Evolutionary conservation across 257 asterid species (phyloP).

Genomic region (Vinca minor): DNA sequence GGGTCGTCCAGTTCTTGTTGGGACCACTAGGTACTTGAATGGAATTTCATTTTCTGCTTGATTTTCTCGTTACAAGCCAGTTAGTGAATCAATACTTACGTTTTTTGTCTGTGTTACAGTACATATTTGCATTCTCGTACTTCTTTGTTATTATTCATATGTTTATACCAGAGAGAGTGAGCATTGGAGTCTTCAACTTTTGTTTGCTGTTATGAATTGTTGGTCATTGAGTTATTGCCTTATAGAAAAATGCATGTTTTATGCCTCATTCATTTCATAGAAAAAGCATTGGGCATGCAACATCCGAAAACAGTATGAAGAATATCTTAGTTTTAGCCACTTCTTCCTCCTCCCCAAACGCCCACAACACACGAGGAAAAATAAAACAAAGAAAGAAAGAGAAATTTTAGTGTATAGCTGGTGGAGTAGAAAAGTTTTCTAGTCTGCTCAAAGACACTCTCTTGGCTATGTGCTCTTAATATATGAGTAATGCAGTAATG

Average conservation of each 20-base stretch:
- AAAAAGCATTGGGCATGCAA: too few species aligned
- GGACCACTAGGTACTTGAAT: slow-evolving; percentile 75
- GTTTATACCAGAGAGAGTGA: background rate
- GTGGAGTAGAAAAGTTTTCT: too few species aligned
- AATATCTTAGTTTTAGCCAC: background rate
- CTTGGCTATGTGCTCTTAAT: background rate
- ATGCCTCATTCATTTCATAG: too few species aligned
- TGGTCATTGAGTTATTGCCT: background rate
- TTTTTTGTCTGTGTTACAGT: background rate
- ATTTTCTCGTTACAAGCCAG: background rate
- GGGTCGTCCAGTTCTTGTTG: slow-evolving; percentile 94
- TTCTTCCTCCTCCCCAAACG: background rate
- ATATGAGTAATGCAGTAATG: background rate
- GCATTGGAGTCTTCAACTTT: background rate
- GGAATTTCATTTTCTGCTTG: slow-evolving; percentile 21
- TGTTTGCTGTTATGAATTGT: background rate
- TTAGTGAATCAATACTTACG: background rate
- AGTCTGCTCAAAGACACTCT: background rate
- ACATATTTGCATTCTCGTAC: background rate
- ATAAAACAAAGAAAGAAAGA: too few species aligned
- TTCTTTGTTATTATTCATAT: background rate
- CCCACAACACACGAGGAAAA: too few species aligned
- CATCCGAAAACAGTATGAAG: too few species aligned
- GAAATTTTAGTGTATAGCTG: too few species aligned
- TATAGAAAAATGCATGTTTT: too few species aligned